A percentile compares a stretch with the other conserved stretches of the same genome.
phyloP scores from a whole-genome alignment of 352 stramenopile genomes.

The Globisporangium canariense region DNA sequence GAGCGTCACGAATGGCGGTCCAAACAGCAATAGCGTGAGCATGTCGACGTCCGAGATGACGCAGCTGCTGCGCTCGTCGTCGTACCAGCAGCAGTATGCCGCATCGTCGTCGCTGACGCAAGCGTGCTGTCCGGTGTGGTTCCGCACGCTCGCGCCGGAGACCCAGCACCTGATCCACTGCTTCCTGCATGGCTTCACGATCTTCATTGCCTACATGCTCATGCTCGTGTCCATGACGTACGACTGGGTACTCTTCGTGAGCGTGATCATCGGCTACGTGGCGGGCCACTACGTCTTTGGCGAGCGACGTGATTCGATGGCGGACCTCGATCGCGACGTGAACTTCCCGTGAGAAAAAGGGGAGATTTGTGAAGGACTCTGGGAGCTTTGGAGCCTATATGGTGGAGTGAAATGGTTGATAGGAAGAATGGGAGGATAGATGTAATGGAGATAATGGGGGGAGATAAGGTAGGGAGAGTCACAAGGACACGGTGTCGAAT shows the following conservation, averaged over 20 bases:
- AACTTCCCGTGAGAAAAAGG: constrained; percentile 16
- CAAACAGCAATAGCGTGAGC: constrained; percentile 11
- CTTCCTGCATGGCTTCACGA: constrained; percentile 53
- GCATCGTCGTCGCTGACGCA: constrained; percentile 21
- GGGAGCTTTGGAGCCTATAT: background rate
- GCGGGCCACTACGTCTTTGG: constrained; percentile 65
- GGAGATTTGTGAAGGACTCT: background rate
- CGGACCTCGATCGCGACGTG: constrained; percentile 17
- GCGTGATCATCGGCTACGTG: constrained; percentile 56
- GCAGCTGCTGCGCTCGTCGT: constrained; percentile 41
- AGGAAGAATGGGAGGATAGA: background rate
- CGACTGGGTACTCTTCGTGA: constrained; percentile 57
- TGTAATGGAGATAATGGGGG: background rate
- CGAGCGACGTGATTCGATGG: constrained; percentile 49
- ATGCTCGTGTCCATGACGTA: constrained; percentile 85
- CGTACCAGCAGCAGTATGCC: constrained; percentile 18
- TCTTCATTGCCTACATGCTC: constrained; percentile 72
- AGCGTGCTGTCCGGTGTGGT: constrained; percentile 45
- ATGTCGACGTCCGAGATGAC: constrained; percentile 24
- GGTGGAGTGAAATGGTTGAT: background rate
- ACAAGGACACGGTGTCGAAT: no score
- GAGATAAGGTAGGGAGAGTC: background rate
- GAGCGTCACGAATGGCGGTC: constrained; percentile 8
- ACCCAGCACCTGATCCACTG: constrained; percentile 54
- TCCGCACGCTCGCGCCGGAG: constrained; percentile 48